These are phyloP conservation scores for Podospora appendiculata DNA, from an alignment of 495 filamentous ascomycete species.

Conservation along the genomic window DNA sequence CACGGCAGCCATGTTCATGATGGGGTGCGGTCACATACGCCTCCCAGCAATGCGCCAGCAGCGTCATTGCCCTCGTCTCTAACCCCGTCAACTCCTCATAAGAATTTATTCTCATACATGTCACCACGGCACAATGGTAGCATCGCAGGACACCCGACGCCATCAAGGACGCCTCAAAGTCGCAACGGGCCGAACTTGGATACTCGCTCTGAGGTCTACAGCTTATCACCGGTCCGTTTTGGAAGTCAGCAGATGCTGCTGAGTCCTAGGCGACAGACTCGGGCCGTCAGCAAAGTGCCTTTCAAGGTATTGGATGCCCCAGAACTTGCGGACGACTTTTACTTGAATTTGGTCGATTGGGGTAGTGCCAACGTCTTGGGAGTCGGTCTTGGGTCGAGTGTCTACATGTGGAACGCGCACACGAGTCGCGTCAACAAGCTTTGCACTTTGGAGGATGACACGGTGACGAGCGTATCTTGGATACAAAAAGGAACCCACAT, in stretches of 20 bases:
- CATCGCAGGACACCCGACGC: slow-evolving; percentile 68
- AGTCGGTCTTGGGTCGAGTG: slow-evolving; percentile 82
- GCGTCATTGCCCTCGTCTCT: slow-evolving; percentile 57
- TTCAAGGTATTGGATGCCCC: slow-evolving; percentile 97
- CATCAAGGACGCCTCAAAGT: slow-evolving; percentile 81
- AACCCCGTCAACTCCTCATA: slow-evolving; percentile 91
- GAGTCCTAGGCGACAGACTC: slow-evolving; percentile 76
- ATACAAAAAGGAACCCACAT: slow-evolving; percentile 95
- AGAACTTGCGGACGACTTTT: slow-evolving; percentile 94
- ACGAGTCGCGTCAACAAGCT: slow-evolving; percentile 82
- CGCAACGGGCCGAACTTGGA: slow-evolving; percentile 80
- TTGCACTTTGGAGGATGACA: slow-evolving; percentile 88
- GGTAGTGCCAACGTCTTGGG: slow-evolving; percentile 90
- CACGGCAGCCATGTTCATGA: slow-evolving; percentile 55
- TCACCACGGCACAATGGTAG: slow-evolving; percentile 62
- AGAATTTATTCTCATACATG: slow-evolving; percentile 92
- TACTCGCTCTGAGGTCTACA: slow-evolving; percentile 84
- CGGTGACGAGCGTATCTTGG: slow-evolving; percentile 93
- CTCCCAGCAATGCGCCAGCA: slow-evolving; percentile 56
- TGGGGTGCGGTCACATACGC: slow-evolving; percentile 70
- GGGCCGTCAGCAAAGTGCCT: slow-evolving; percentile 88
- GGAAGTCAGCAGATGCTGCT: slow-evolving; percentile 87
- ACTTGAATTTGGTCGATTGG: slow-evolving; percentile 96
- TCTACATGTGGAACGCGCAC: slow-evolving; percentile 98
- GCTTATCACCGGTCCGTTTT: slow-evolving; percentile 81